These are phyloP conservation scores for Collariella sp. DNA, from an alignment of 495 filamentous ascomycete species.

Conservation along the genomic window DNA sequence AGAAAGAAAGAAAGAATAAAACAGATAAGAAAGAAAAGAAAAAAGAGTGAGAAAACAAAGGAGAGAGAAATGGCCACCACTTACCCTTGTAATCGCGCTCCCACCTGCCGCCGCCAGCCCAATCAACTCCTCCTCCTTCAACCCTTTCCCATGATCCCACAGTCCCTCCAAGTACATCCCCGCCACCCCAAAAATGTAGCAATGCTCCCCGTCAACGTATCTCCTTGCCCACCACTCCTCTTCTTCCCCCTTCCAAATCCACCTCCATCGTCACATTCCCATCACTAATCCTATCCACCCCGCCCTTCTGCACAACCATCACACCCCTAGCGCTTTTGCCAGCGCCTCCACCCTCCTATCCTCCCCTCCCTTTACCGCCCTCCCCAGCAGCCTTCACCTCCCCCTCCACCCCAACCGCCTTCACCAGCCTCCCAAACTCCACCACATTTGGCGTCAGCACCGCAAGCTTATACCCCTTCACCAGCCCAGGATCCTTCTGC, in stretches of 20 bases:
- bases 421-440: conserved; percentile 76
- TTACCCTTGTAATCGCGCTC: conserved; percentile 68
- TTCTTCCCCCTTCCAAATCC: conserved; percentile 71
- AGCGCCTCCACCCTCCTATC: conserved; percentile 59
- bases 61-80: conserved; percentile 1
- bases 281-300: conserved; percentile 77
- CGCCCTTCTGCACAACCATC: conserved; percentile 83
- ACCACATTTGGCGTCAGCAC: conserved; percentile 93
- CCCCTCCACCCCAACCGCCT: conserved; percentile 50
- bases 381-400: conserved; percentile 24
- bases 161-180: conserved; percentile 70
- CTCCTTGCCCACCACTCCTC: conserved; percentile 88
- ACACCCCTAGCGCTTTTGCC: conserved; percentile 76
- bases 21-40: not conserved
- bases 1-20: no score
- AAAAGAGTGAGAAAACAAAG: not conserved
- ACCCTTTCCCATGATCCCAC: conserved; percentile 59
- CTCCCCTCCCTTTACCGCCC: conserved; percentile 20
- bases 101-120: conserved; percentile 78
- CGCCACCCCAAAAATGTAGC: conserved; percentile 84
- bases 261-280: conserved; percentile 64
- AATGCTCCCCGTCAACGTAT: conserved; percentile 85
- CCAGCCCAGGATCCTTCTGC: conserved; percentile 62
- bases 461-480: conserved; percentile 72
- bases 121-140: conserved; percentile 57